phyloP scores from a whole-genome alignment of 768 basidiomycete species.

The Tulasnella sp. region DNA sequence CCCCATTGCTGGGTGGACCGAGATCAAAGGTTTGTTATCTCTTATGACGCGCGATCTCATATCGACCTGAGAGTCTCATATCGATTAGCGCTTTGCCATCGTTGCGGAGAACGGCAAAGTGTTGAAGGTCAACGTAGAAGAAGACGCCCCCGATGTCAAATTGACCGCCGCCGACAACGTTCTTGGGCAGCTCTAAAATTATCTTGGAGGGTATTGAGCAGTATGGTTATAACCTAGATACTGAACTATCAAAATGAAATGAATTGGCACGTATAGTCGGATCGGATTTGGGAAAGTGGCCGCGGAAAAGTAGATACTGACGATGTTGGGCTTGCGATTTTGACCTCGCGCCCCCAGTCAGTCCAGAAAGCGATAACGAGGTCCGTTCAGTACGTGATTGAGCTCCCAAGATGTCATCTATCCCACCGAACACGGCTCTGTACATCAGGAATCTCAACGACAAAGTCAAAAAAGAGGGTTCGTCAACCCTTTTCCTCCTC shows the following conservation, averaged over 20 bases:
- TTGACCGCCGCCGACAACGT: conserved; percentile 39
- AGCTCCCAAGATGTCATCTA: conserved; percentile 27
- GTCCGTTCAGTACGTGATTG: conserved; percentile 4
- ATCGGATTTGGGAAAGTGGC: too few relatives aligned
- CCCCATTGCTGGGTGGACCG: conserved; percentile 48
- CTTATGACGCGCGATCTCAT: background rate
- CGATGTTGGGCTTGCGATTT: background rate
- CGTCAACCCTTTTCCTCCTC: conserved; percentile 17
- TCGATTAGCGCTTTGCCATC: conserved; percentile 48
- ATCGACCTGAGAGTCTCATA: background rate
- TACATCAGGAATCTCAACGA: conserved; percentile 91
- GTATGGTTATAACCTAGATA: too few relatives aligned
- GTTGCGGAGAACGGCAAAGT: conserved; percentile 61
- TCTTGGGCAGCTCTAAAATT: conserved; percentile 24
- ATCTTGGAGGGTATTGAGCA: too few relatives aligned
- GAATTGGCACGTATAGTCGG: too few relatives aligned
- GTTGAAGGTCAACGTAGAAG: conserved; percentile 48
- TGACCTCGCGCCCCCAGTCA: too few relatives aligned
- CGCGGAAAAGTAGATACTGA: background rate
- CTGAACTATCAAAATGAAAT: too few relatives aligned
- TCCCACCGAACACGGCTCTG: conserved; percentile 74
- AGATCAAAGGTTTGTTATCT: conserved; percentile 44
- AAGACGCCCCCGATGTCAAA: conserved; percentile 35
- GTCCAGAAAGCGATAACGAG: too few relatives aligned
- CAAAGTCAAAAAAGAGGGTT: conserved; percentile 69